Evolutionary conservation across 2,329 filamentous ascomycete species (phyloP).

Genomic region (Stagonosporopsis tanaceti): DNA sequence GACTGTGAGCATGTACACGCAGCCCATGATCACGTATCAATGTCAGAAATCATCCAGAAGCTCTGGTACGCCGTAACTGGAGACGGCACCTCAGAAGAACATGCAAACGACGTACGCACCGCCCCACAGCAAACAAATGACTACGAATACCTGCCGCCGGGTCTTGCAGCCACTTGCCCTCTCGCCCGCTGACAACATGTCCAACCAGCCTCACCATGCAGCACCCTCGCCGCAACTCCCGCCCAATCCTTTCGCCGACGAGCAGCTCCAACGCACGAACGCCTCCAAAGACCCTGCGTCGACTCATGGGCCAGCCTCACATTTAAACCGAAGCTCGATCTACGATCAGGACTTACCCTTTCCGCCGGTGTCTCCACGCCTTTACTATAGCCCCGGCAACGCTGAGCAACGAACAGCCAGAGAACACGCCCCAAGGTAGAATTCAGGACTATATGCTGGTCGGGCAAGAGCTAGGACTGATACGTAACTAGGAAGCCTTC

Average conservation of each 20-base stretch:
- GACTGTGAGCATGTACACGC: neutral
- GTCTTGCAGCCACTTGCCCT: neutral
- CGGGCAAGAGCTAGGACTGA: slow-evolving; percentile 17
- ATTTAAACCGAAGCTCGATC: neutral
- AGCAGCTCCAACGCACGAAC: neutral
- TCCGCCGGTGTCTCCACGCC: neutral
- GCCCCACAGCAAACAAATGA: neutral
- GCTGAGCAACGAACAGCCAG: slow-evolving; percentile 13
- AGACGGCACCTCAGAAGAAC: neutral
- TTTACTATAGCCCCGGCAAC: neutral
- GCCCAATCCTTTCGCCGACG: neutral
- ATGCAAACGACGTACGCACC: slow-evolving; percentile 20
- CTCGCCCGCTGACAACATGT: slow-evolving; percentile 27
- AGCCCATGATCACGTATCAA: neutral
- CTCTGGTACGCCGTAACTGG: neutral
- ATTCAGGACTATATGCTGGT: neutral
- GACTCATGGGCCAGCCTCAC: neutral
- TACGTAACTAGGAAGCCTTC: slow-evolving; percentile 18
- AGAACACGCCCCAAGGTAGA: neutral
- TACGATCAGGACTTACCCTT: neutral
- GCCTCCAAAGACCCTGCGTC: neutral
- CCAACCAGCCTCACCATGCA: slow-evolving; percentile 34
- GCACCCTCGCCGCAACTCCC: neutral
- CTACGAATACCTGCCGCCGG: neutral
- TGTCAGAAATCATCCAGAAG: neutral